Evolutionary conservation across 2,329 filamentous ascomycete species (phyloP).

Genomic region (Phialocephala subalpina): DNA sequence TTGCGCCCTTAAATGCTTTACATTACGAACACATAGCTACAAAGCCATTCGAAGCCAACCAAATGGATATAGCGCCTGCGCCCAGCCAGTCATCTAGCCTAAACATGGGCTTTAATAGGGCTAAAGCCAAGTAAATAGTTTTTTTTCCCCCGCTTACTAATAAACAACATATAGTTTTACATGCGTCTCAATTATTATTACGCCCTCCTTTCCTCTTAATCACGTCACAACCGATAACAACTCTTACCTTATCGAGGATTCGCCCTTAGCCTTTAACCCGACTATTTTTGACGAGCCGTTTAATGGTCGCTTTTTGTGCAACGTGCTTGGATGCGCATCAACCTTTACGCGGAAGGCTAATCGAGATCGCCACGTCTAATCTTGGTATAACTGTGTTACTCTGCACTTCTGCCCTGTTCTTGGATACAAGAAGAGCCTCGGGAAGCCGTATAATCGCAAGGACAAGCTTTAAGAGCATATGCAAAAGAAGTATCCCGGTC

Average conservation of each 20-base stretch:
- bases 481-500: neutral
- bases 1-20: no score
- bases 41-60: no score
- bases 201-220: neutral
- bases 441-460: conserved; percentile 9
- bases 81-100: no score
- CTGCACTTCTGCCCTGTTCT: neutral
- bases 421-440: conserved; percentile 4
- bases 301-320: neutral
- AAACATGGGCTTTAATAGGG: no score
- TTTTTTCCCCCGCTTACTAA: no score
- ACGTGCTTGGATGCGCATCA: neutral
- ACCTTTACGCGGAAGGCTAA: conserved; percentile 2
- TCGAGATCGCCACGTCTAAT: neutral
- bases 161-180: no score
- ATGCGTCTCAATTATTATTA: no score
- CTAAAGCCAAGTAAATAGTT: no score
- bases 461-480: conserved; percentile 4
- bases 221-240: no score
- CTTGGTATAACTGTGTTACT: conserved; percentile 1
- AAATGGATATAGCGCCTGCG: no score
- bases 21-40: no score
- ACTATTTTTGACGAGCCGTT: neutral
- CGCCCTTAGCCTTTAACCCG: neutral
- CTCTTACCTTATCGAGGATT: neutral